Evolutionary conservation across 371 early-diverging fungal species (phyloP), one percentile per base, ranked within the genome.

Genomic region (Blakeslea trispora): DNA sequence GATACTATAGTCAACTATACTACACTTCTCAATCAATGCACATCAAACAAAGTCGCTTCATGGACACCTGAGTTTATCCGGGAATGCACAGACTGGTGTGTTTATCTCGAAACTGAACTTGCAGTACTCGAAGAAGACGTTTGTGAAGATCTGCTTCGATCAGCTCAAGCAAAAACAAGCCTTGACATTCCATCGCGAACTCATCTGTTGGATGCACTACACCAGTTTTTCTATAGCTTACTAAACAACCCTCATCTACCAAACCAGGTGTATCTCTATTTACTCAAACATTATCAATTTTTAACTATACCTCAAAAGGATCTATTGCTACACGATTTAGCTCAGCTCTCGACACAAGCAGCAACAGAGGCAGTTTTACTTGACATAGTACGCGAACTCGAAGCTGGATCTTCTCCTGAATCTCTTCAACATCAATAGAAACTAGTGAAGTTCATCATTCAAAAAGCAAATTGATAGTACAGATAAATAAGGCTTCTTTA

Each of bases 61-160:
- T 75, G 75, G 75, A 46, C 52, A 11, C 45, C 60, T 2, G 46
- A 42, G 4, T 66, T 71, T 34, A 57, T 76, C 39, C 53, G 59
- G 32, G 44, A 54, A 18, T 69, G 64, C 17, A 56, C 46, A 0
- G 57, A 69, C 50, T 61, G 67, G 66, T 71, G 74, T 45, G 17
- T 76, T 31, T 67, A 23, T 17, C 57, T 76, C 21, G 77, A 76
- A 55, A 56, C 71, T 11, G 77, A 76, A 51, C 31, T 71, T 18
- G 14, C 57, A 21, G 49, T 51, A 15, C 23, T 67, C 6, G 22
- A 32, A 1, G 31, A 55, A 13, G 34, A 56, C 15, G 58, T 64
- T 21, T 28, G 47, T 5, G 49, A 52, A 39, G 14, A 34, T 3
- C 19, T 51, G 17, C 58, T 22, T 9, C 34, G 28, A 58, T 23